Conservation (phyloP, 108 stramenopile species). For the Cyclotella cryptica region DNA sequence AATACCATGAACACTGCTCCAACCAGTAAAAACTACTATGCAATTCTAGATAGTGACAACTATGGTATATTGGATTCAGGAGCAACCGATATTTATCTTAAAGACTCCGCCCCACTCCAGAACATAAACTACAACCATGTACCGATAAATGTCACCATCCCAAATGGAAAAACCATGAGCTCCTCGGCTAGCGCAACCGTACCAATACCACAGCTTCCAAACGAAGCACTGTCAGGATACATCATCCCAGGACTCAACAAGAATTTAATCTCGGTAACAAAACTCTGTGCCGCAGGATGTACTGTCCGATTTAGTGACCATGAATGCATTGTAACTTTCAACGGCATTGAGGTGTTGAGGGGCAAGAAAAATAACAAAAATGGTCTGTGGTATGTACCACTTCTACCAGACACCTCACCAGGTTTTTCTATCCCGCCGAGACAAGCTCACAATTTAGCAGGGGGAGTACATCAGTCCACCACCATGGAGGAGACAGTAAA, state of each 20-base stretch:
- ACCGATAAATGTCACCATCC: background rate
- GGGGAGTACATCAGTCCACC: background rate
- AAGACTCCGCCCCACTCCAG: background rate
- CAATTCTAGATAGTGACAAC: too few species aligned
- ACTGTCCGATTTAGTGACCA: background rate
- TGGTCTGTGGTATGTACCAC: conserved; percentile 2
- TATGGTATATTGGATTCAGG: background rate
- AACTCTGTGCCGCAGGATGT: conserved; percentile 10
- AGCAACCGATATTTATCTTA: background rate
- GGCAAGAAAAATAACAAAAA: background rate
- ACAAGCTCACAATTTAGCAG: background rate
- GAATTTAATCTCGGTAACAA: background rate
- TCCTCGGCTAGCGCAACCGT: background rate
- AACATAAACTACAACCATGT: background rate
- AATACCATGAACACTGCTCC: background rate
- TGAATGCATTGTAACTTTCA: background rate
- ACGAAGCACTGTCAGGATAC: background rate
- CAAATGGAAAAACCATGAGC: background rate
- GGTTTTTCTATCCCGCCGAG: too few species aligned
- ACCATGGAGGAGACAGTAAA: background rate
- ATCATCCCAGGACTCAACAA: background rate
- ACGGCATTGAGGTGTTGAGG: background rate
- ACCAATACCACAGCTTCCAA: background rate
- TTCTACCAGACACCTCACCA: background rate
- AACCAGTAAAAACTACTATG: background rate